Percentiles rank a stretch among this genome's conserved stretches.
phyloP scores from a whole-genome alignment of 495 filamentous ascomycete species.

The Ascobolus immersus region DNA sequence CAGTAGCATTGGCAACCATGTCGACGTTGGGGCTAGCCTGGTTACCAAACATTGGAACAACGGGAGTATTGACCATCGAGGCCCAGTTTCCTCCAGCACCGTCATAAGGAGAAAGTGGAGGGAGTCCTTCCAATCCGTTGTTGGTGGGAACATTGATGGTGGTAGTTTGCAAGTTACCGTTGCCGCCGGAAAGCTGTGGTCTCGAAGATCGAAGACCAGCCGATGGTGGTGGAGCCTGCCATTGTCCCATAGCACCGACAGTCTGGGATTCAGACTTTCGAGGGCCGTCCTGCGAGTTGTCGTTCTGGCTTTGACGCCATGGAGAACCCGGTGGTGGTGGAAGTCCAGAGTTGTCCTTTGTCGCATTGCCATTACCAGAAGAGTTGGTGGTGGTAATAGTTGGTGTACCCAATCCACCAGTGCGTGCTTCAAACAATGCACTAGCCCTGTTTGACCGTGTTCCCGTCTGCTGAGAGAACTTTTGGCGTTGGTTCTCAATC shows the following conservation, averaged over 20 bases:
- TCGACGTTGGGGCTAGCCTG: constrained; percentile 49
- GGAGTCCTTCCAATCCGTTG: constrained; percentile 32
- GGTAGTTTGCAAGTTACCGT: constrained; percentile 52
- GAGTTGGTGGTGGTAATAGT: constrained; percentile 19
- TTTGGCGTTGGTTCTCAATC: constrained; percentile 89
- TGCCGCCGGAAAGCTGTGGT: constrained; percentile 39
- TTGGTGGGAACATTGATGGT: constrained; percentile 52
- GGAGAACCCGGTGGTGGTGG: constrained; percentile 45
- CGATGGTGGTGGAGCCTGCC: constrained; percentile 58
- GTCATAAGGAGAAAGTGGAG: constrained; percentile 72
- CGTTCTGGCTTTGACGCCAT: constrained; percentile 36
- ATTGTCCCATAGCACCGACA: constrained; percentile 88
- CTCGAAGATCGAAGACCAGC: constrained; percentile 55
- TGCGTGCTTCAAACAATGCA: constrained; percentile 51
- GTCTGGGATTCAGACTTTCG: constrained; percentile 62
- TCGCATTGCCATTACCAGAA: constrained; percentile 19
- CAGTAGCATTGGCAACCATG: constrained; percentile 95
- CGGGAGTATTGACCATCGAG: constrained; percentile 92
- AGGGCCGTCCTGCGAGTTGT: constrained; percentile 21
- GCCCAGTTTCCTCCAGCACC: constrained; percentile 80
- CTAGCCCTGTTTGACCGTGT: constrained; percentile 88
- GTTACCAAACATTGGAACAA: constrained; percentile 52
- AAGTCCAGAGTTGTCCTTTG: constrained; percentile 27
- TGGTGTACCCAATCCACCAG: constrained; percentile 54
- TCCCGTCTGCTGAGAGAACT: constrained; percentile 50